phyloP scores from a whole-genome alignment of 768 basidiomycete species.

The Calocera cornea region DNA sequence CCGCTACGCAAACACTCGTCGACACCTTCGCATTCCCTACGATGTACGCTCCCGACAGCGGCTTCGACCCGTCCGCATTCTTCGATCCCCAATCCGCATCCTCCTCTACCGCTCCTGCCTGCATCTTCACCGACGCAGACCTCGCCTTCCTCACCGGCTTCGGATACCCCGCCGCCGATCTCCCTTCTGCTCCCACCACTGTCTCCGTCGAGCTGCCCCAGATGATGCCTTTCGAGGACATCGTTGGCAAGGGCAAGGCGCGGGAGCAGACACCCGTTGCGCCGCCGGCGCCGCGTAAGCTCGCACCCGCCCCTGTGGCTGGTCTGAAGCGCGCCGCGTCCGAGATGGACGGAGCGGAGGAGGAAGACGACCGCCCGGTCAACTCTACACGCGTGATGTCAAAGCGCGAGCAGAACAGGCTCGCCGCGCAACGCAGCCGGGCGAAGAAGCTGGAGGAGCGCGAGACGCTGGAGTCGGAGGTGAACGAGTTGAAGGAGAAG shows the following conservation, averaged over 20 bases:
- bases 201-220: not conserved
- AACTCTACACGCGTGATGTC: not conserved
- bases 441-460: not conserved
- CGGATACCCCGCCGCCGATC: not conserved
- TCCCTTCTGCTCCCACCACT: not conserved
- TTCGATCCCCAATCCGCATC: not conserved
- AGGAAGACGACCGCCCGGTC: not conserved
- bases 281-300: not conserved
- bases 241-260: not conserved
- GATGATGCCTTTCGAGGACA: not conserved
- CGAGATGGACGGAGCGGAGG: not conserved
- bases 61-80: not conserved
- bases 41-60: not conserved
- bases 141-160: not conserved
- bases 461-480: not conserved
- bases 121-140: not conserved
- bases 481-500: not conserved
- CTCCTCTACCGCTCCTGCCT: not conserved
- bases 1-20: constrained; percentile 3
- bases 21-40: not conserved
- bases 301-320: not conserved
- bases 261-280: not conserved
- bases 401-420: constrained; percentile 1
- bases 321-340: not conserved
- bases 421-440: not conserved